Evolutionary conservation across 2,329 filamentous ascomycete species (phyloP).

Genomic region (Phialemoniopsis sp.): DNA sequence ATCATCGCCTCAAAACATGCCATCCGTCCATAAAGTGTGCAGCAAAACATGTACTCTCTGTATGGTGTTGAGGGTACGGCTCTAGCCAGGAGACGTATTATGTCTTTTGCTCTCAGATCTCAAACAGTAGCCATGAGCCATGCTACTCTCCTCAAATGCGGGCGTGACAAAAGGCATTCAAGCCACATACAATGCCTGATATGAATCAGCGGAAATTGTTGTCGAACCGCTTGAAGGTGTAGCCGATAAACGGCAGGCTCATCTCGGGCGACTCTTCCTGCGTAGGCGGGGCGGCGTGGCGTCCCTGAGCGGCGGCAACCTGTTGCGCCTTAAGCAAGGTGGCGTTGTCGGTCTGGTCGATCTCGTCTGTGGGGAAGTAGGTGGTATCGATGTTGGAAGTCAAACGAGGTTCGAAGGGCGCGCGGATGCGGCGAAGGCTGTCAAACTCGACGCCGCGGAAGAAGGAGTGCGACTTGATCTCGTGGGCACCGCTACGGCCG

Average conservation of each 20-base stretch:
- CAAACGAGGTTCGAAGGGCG: conserved; percentile 92
- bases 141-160: no score
- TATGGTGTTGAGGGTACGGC: no score
- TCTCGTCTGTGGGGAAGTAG: conserved; percentile 98
- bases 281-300: conserved; percentile 29
- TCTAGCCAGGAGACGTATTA: no score
- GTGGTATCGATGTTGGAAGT: conserved; percentile 93
- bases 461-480: conserved; percentile 92
- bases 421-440: conserved; percentile 84
- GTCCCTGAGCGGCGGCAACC: conserved; percentile 55
- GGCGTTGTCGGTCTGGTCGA: conserved; percentile 92
- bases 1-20: no score
- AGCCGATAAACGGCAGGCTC: conserved; percentile 92
- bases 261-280: conserved; percentile 85
- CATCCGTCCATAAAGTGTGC: no score
- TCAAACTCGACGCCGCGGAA: conserved; percentile 97
- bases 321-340: conserved; percentile 83
- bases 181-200: conserved; percentile 6
- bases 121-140: no score
- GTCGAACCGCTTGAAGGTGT: conserved; percentile 96
- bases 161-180: conserved; percentile 2
- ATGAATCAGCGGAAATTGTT: conserved; percentile 57
- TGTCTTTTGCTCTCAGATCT: no score
- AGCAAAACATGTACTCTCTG: no score
- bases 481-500: conserved; percentile 78